These are phyloP conservation scores for Blastocystis sp. DNA, from an alignment of 352 stramenopile genomes.

Conservation along the genomic window DNA sequence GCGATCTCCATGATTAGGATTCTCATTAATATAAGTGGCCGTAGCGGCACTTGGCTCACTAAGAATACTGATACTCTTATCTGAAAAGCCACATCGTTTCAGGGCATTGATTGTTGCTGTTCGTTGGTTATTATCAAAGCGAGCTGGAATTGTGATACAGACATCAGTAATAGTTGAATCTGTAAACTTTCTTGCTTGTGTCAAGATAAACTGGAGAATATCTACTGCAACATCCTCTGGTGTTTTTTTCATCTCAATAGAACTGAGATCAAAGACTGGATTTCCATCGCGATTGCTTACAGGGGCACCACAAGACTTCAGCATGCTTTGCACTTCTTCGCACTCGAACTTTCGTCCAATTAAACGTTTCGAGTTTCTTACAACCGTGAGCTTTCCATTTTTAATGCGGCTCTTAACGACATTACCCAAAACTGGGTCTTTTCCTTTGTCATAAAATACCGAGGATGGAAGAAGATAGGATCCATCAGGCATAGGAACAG, in stretches of 20 bases:
- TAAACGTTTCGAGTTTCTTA: conserved; percentile 99
- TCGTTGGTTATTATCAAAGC: conserved; percentile 47
- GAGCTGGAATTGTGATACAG: conserved; percentile 28
- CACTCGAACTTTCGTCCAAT: conserved; percentile 93
- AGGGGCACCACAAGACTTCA: conserved; percentile 94
- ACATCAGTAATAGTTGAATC: conserved; percentile 66
- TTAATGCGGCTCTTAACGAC: conserved; percentile 88
- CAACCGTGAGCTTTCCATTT: conserved; percentile 88
- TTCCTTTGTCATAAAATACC: conserved; percentile 83
- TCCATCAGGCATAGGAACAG: conserved; percentile 89
- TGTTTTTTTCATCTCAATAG: conserved; percentile 69
- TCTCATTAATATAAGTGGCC: background rate
- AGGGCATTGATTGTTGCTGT: background rate
- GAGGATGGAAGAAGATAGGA: conserved; percentile 96
- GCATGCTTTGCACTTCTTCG: conserved; percentile 92
- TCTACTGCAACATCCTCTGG: conserved; percentile 98
- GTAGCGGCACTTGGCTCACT: conserved; percentile 58
- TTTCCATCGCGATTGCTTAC: conserved; percentile 87
- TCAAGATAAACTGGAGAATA: conserved; percentile 97
- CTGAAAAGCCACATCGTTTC: background rate
- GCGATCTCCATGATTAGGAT: background rate
- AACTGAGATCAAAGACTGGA: conserved; percentile 76
- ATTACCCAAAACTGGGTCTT: conserved; percentile 85
- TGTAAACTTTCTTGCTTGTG: background rate
- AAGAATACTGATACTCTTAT: background rate